Evolutionary conservation across 306 rosid species (phyloP).

Genomic region (Casuarina glauca): DNA sequence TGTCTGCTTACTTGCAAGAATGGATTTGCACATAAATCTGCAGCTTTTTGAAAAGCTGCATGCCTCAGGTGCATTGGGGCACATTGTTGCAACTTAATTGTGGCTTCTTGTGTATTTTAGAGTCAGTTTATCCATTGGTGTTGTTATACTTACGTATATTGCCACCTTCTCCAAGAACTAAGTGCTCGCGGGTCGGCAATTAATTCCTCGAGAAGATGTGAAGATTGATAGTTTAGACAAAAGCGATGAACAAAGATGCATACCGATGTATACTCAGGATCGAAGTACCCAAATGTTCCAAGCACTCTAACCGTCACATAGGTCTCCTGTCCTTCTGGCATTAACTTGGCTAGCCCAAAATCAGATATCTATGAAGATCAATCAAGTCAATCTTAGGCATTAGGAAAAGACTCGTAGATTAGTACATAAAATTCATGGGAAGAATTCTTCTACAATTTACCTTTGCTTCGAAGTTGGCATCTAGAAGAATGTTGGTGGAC

Average conservation of each 20-base stretch:
- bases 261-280: constrained; percentile 96
- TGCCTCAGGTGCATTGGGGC: not conserved
- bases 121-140: not conserved
- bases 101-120: not conserved
- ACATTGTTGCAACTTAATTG: not conserved
- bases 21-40: not conserved
- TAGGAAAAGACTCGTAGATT: no score
- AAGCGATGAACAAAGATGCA: constrained; percentile 12
- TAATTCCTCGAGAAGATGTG: not conserved
- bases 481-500: constrained; percentile 82
- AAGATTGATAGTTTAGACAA: not conserved
- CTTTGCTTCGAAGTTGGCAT: constrained; percentile 79
- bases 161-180: not conserved
- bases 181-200: not conserved
- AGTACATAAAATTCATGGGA: not conserved
- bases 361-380: constrained; percentile 68
- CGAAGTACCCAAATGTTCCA: constrained; percentile 95
- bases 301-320: constrained; percentile 81
- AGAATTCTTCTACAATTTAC: constrained; percentile 25
- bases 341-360: constrained; percentile 92
- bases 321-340: constrained; percentile 92
- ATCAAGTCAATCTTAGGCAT: not conserved
- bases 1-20: not conserved
- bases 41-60: not conserved
- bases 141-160: not conserved